Percentiles rank a stretch among this genome's conserved stretches.
Conservation (phyloP, 768 basidiomycete genomes). For the Tricholoma terreum region DNA sequence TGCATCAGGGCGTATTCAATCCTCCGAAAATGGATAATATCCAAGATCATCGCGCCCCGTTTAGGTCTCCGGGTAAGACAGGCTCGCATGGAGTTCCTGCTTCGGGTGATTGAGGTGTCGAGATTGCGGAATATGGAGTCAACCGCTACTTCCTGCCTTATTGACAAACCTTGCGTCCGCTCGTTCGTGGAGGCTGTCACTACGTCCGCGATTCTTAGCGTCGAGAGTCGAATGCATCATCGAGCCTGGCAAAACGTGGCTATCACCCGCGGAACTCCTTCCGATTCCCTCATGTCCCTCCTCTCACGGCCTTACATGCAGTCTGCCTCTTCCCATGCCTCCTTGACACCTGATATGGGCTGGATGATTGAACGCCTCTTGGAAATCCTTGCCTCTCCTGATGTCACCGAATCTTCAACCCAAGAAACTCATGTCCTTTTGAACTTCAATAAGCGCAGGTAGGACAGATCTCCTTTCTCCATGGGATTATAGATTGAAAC, state of each 20-base stretch:
- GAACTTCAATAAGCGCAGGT: constrained; percentile 85
- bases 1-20: constrained; percentile 75
- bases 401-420: constrained; percentile 55
- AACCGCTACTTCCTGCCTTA: constrained; percentile 31
- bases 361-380: constrained; percentile 83
- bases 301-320: constrained; percentile 50
- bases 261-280: constrained; percentile 52
- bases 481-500: constrained; percentile 12
- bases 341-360: constrained; percentile 71
- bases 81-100: constrained; percentile 66
- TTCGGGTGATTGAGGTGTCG: constrained; percentile 73
- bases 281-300: constrained; percentile 59
- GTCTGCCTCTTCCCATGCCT: constrained; percentile 42
- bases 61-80: constrained; percentile 65
- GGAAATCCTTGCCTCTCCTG: constrained; percentile 73
- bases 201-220: constrained; percentile 71
- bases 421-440: constrained; percentile 59
- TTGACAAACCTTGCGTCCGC: constrained; percentile 63
- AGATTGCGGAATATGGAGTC: constrained; percentile 55
- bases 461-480: constrained; percentile 15
- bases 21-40: constrained; percentile 76
- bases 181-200: constrained; percentile 81
- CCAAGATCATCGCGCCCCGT: constrained; percentile 61
- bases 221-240: constrained; percentile 74
- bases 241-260: constrained; percentile 81